Conservation (phyloP, 179 eudicot species). For the Silene coronaria region DNA sequence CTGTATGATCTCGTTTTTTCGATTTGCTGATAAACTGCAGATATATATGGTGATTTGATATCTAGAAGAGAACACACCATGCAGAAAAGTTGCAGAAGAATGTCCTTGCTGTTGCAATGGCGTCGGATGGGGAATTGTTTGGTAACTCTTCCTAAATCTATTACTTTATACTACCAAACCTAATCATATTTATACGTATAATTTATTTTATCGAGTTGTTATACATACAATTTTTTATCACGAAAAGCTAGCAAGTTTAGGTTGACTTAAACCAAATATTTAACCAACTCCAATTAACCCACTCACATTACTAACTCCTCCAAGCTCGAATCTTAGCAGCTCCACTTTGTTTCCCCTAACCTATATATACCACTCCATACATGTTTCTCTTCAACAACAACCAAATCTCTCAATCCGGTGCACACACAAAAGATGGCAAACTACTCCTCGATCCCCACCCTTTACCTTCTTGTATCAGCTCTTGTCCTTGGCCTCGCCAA, state of each 20-base stretch:
- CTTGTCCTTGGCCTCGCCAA: slow-evolving; percentile 18
- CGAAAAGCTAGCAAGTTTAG: slow-evolving; percentile 17
- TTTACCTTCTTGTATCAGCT: slow-evolving; percentile 25
- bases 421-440: slow-evolving; percentile 25
- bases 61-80: slow-evolving; percentile 67
- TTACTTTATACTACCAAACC: not conserved
- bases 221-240: not conserved
- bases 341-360: slow-evolving; percentile 17
- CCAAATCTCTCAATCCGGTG: not conserved
- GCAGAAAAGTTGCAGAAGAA: slow-evolving; percentile 92
- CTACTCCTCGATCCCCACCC: slow-evolving; percentile 19
- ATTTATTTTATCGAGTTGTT: no score
- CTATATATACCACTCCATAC: slow-evolving; percentile 21
- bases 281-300: not conserved
- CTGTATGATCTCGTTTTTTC: not conserved
- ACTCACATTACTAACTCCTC: not conserved
- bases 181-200: no score
- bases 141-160: slow-evolving; percentile 20
- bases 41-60: slow-evolving; percentile 83
- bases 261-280: slow-evolving; percentile 26
- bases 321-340: slow-evolving; percentile 20
- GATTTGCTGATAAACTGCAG: slow-evolving; percentile 32
- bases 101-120: slow-evolving; percentile 86
- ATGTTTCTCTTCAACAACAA: slow-evolving; percentile 12
- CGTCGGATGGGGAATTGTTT: slow-evolving; percentile 72